These are phyloP conservation scores for Nyctanthes arbortristis DNA, from an alignment of 257 asterid genomes.

Conservation along the genomic window DNA sequence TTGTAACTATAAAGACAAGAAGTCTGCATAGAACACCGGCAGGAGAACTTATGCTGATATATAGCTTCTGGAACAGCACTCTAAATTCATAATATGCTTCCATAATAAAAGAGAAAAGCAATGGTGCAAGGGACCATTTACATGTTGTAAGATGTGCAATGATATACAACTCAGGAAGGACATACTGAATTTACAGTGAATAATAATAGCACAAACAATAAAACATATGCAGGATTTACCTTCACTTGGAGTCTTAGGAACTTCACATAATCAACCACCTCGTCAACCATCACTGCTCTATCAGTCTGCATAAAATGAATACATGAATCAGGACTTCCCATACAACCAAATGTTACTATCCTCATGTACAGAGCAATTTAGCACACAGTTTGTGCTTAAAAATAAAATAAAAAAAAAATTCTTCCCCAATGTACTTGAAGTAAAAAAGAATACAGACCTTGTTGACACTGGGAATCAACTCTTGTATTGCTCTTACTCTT, in stretches of 20 bases:
- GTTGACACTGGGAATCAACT: conserved; percentile 96
- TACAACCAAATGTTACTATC: background rate
- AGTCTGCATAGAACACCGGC: background rate
- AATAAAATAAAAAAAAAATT: too few relatives aligned
- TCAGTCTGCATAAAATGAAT: conserved; percentile 63
- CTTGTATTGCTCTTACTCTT: conserved; percentile 95
- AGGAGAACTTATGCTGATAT: too few relatives aligned
- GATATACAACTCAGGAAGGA: background rate
- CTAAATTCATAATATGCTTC: background rate
- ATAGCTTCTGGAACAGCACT: background rate
- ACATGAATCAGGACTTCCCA: conserved; percentile 17
- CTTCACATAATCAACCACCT: conserved; percentile 94
- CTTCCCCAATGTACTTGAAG: conserved; percentile 14
- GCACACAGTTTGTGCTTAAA: background rate
- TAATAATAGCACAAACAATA: background rate
- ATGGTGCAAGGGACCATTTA: background rate
- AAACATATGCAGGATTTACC: conserved; percentile 40
- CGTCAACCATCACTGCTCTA: conserved; percentile 98
- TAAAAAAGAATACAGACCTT: conserved; percentile 53
- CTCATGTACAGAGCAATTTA: background rate
- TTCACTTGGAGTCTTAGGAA: conserved; percentile 96
- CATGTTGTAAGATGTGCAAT: background rate
- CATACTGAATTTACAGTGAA: conserved; percentile 6
- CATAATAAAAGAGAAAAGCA: background rate
- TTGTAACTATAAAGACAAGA: background rate